A percentile compares a stretch with the other conserved stretches of the same genome.
Evolutionary conservation across 169 alveolate species (phyloP).

Genomic region (Eimeria necatrix): DNA sequence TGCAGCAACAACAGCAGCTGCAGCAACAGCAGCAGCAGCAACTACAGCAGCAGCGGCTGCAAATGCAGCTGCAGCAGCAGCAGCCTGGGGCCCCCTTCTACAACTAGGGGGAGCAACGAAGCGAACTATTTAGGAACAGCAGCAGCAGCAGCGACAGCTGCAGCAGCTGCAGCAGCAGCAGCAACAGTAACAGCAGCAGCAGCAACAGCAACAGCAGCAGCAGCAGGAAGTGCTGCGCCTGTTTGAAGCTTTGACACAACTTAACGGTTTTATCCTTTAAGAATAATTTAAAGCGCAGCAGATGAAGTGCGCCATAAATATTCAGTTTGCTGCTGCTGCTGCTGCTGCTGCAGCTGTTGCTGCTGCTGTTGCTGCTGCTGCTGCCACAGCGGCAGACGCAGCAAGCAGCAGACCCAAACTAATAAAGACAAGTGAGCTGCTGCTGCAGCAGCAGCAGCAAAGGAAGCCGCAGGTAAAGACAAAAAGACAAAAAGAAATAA

Average conservation of each 20-base stretch:
- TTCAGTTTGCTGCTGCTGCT: not conserved
- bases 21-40: not conserved
- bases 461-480: not conserved
- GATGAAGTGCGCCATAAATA: not conserved
- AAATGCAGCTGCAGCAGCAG: not conserved
- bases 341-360: too few relatives aligned
- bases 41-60: slow-evolving; percentile 31
- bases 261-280: not conserved
- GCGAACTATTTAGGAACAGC: not conserved
- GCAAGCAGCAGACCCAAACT: too few relatives aligned
- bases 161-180: not conserved
- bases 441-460: too few relatives aligned
- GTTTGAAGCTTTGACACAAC: not conserved
- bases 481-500: too few relatives aligned
- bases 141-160: not conserved
- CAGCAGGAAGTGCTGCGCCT: not conserved
- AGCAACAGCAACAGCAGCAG: slow-evolving; percentile 15
- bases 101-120: not conserved
- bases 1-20: not conserved
- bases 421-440: too few relatives aligned
- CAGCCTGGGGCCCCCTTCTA: not conserved
- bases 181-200: slow-evolving; percentile 32
- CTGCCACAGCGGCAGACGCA: not conserved
- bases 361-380: not conserved
- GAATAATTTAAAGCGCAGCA: not conserved